phyloP scores from a whole-genome alignment of 2,329 filamentous ascomycete species.

The Botryosphaeria dothidea region DNA sequence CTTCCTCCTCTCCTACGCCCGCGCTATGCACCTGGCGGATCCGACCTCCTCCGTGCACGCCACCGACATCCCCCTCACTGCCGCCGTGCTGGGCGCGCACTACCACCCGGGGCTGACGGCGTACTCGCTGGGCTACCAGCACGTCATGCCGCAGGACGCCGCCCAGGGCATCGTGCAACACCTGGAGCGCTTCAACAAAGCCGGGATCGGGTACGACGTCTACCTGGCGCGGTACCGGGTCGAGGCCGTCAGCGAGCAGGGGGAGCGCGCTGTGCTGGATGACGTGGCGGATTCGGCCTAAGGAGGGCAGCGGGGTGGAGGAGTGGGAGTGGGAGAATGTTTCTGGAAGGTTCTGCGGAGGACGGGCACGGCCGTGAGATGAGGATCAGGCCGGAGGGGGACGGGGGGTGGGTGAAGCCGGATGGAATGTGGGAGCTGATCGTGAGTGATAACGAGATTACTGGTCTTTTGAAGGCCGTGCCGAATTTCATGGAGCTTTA shows the following conservation, averaged over 20 bases:
- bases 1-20: not conserved
- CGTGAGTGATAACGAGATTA: not conserved
- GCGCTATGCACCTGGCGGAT: not conserved
- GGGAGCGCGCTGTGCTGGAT: constrained; percentile 1
- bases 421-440: constrained; percentile 6
- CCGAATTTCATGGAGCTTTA: not conserved
- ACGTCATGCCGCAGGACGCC: not conserved
- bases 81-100: not conserved
- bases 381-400: constrained; percentile 2
- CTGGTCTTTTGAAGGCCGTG: not conserved
- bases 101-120: not conserved
- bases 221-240: not conserved
- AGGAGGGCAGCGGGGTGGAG: not conserved
- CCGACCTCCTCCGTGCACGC: not conserved
- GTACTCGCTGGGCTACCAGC: not conserved
- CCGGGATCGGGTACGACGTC: not conserved
- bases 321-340: constrained; percentile 8
- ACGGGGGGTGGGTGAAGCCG: not conserved
- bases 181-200: not conserved
- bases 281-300: not conserved
- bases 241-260: not conserved
- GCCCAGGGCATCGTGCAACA: not conserved
- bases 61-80: not conserved
- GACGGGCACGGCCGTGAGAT: not conserved
- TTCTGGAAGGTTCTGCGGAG: not conserved